A percentile compares a stretch with the other conserved stretches of the same genome.
Conservation (phyloP, 306 rosid genomes). For the Ormosia semicastrata region DNA sequence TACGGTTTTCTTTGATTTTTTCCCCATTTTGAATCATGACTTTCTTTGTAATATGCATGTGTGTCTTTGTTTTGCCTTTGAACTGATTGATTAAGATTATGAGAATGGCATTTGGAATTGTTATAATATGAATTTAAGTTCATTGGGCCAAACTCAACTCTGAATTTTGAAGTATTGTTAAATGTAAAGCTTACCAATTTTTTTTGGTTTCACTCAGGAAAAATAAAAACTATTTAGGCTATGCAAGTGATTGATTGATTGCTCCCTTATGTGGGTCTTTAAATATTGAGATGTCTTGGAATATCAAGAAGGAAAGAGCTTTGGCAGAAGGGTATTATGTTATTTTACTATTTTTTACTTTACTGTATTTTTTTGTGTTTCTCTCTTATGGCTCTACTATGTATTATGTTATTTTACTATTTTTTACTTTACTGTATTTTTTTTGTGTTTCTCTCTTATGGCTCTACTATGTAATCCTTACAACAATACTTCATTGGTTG, state of each 20-base stretch:
- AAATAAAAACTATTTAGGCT: background rate
- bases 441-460: too few relatives aligned
- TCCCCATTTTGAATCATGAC: background rate
- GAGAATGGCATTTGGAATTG: background rate
- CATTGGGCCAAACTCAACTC: background rate
- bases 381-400: too few relatives aligned
- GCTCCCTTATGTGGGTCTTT: slow-evolving; percentile 46
- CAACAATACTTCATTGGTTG: too few relatives aligned
- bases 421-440: slow-evolving; percentile 33
- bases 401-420: slow-evolving; percentile 42
- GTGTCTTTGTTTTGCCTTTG: background rate
- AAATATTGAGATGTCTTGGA: slow-evolving; percentile 50
- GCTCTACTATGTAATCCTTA: too few relatives aligned
- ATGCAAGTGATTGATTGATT: slow-evolving; percentile 10
- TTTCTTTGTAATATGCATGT: background rate
- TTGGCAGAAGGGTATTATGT: slow-evolving; percentile 42
- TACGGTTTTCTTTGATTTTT: background rate
- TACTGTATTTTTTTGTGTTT: slow-evolving; percentile 1
- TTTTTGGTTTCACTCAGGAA: background rate
- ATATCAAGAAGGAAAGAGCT: slow-evolving; percentile 39
- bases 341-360: slow-evolving; percentile 43
- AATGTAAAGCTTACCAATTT: background rate
- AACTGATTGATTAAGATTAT: slow-evolving; percentile 29
- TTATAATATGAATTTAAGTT: background rate
- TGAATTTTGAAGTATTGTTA: slow-evolving; percentile 20